A percentile compares a stretch with the other conserved stretches of the same genome.
Conservation (phyloP, 495 filamentous ascomycete species). For the Venustampulla echinocandica region DNA sequence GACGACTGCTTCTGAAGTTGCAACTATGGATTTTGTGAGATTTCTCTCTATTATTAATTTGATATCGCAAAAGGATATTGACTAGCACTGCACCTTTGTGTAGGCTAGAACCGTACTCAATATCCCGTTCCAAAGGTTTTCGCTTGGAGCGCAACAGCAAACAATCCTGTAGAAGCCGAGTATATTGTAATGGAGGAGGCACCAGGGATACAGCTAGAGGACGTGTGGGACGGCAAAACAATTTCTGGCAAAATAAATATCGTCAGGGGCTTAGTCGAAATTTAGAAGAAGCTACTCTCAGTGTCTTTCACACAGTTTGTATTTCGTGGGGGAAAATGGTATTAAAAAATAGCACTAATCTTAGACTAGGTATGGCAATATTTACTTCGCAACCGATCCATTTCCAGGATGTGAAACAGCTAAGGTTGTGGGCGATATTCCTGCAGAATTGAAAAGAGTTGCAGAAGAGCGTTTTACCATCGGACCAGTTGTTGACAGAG, state of each 20-base stretch:
- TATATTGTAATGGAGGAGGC: conserved; percentile 11
- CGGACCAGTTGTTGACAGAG: not conserved
- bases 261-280: conserved; percentile 2
- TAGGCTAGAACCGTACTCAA: not conserved
- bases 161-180: conserved; percentile 9
- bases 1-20: conserved; percentile 34
- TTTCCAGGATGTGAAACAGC: conserved; percentile 7
- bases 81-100: not conserved
- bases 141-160: conserved; percentile 1
- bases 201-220: conserved; percentile 1
- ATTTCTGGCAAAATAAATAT: conserved; percentile 3
- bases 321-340: conserved; percentile 3
- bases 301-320: conserved; percentile 7
- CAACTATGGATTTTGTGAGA: conserved; percentile 36
- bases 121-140: not conserved
- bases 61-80: conserved; percentile 10
- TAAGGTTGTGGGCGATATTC: conserved; percentile 3
- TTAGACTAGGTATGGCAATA: conserved; percentile 7
- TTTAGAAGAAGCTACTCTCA: conserved; percentile 4
- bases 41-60: conserved; percentile 1
- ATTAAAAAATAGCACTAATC: conserved; percentile 3
- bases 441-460: conserved; percentile 5
- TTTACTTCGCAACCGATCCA: conserved; percentile 6
- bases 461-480: conserved; percentile 4
- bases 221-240: not conserved